Percentiles rank a stretch among this genome's conserved stretches.
Conservation (phyloP, 1,284 basidiomycete species). For the Fomitopsis palustris region DNA sequence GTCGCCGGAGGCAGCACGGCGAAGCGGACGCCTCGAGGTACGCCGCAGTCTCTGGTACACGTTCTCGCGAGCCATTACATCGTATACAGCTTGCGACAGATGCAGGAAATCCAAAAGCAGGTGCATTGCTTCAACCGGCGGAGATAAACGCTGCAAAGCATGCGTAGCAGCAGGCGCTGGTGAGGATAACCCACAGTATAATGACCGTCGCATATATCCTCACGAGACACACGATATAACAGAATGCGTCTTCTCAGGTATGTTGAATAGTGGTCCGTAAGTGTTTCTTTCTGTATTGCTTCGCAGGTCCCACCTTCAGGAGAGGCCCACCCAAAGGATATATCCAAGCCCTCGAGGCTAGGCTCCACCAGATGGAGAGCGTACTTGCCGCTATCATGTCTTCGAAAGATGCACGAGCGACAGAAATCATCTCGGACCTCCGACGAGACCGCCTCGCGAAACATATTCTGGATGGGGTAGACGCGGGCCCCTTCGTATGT, state of each 20-base stretch:
- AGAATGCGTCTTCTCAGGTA: constrained; percentile 80
- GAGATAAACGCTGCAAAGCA: constrained; percentile 58
- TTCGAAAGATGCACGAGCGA: constrained; percentile 54
- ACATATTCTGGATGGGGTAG: constrained; percentile 69
- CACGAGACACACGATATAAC: not conserved
- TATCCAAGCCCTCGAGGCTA: constrained; percentile 84
- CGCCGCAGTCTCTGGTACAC: not conserved
- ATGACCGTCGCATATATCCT: too few relatives aligned
- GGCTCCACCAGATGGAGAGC: constrained; percentile 87
- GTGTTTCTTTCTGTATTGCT: not conserved
- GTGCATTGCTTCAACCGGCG: constrained; percentile 59
- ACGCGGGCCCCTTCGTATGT: constrained; percentile 71
- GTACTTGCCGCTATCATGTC: constrained; percentile 78
- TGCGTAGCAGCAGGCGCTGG: constrained; percentile 62
- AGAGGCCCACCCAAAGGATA: constrained; percentile 86
- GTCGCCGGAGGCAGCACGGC: not conserved
- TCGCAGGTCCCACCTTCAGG: constrained; percentile 72
- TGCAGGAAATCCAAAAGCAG: constrained; percentile 86
- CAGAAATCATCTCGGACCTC: constrained; percentile 64
- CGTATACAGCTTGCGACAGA: constrained; percentile 67
- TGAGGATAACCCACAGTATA: constrained; percentile 20
- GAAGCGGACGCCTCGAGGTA: constrained; percentile 2
- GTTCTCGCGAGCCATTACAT: not conserved
- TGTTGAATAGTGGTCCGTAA: not conserved
- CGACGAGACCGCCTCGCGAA: constrained; percentile 66